Evolutionary conservation across 192 early-diverging fungal species (phyloP), one percentile per base, ranked within the genome.

Genomic region (Obelidium mucronatum): DNA sequence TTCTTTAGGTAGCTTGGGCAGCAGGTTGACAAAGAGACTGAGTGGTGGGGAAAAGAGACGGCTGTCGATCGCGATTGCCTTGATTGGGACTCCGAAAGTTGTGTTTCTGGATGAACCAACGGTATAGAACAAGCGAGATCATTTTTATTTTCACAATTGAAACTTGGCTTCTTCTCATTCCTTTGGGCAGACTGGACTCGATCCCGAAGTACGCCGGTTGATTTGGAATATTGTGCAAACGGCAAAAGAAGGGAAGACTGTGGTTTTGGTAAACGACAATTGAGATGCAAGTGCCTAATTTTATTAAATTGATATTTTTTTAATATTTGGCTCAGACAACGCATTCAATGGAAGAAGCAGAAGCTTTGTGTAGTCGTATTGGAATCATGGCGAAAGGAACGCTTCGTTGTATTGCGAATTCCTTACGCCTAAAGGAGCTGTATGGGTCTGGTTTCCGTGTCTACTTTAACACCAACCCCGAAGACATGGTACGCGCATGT

Each of bases 61-160:
- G 76, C 86, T 67, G 77, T 88, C 77, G 63, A 84, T 87, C 37
- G 86, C 86, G 6, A 83, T 87, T 59, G 86, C 86, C 6, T 71
- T 87, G 8, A 76, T 87, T 62, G 86, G 86, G 5, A 63, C 61
- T 58, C 93, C 94, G 1, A 79, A 74, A 11, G 86, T 93, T 33
- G 89, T 95, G 2, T 93, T 95, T 77, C 76, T 94, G 79, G 93
- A 95, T 79, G 93, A 94, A 76, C 92, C 93, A 22, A 94, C 92
- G 56, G 80, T 85, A 61, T 60, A 11, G n/a, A n/a, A n/a, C n/a
- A 15, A n/a, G n/a, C 51, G 13, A 52, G 13, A n/a, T 52, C 51
- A 15, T n/a, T 52, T 52, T 52, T 52, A 15, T 31, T 22, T 54
- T 44, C 51, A 64, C n/a, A n/a, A n/a, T n/a, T n/a, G n/a, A n/a